Base-by-base conservation (phyloP, 2,329 filamentous ascomycete genomes). In the Monosporascus sp. region DNA sequence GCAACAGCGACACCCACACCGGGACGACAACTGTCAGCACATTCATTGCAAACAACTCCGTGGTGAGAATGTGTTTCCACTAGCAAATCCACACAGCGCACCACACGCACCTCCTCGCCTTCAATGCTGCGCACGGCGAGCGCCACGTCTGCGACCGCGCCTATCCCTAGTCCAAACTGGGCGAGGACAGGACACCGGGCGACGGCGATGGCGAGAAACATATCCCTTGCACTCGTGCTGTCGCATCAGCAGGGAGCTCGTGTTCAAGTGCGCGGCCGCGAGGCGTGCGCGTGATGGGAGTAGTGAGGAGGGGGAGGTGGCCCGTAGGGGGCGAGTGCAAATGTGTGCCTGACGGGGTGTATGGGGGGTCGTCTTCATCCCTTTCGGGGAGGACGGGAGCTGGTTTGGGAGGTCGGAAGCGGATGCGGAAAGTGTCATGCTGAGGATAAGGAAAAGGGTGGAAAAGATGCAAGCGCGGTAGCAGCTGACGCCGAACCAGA, bases 171-270 rank as follows among this genome's bases (percentile, higher is more conserved):
- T 19, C 40, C 3, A 9, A 27, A 27, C 26, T 8, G 26, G 26
- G 9, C 26, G 7, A 27, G 26, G 8, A 2, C 7, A 5, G 8
- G 26, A 2, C 40, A 19, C 19, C 40, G 40, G 20, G 48, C 16
- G 35, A 50, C 3, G 16, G 19, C 9, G 37, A 17, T 3, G 41
- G 40, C 7, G 41, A 52, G 16, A 49, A 50, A n/a, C n/a, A 14
- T 61, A 55, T 37, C n/a, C 38, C 19, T n/a, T 49, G 22, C 51
- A 55, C 17, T 50, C 51, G 19, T 59, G 57, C 41, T 59, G 57
- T 22, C 57, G 51, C 27, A 8, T 59, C 7, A 52, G 45, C 7
- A 35, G 44, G 14, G 55, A 54, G 41, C 8, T 57, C 9, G 4
- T 57, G 4, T 43, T 53, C 9, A 40, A 37, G 11, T 54, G 53